Conservation (phyloP, 1,284 basidiomycete genomes). For the Naganishia albida region DNA sequence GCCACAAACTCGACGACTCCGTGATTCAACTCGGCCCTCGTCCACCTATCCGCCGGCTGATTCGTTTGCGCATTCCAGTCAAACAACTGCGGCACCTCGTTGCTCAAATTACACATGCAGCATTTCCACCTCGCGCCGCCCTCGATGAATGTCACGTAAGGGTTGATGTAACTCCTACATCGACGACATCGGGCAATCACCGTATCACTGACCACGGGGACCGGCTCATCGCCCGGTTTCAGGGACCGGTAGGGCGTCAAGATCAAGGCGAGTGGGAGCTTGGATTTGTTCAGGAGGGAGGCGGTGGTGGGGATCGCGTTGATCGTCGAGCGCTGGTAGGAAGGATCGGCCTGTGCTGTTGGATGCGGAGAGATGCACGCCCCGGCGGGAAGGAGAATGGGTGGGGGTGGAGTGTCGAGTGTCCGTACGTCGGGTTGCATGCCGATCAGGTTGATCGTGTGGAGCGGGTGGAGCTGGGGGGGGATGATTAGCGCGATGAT, state of each 20-base stretch:
- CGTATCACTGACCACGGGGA: slow-evolving; percentile 87
- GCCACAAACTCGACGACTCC: slow-evolving; percentile 95
- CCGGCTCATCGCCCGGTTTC: slow-evolving; percentile 62
- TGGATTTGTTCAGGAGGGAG: slow-evolving; percentile 86
- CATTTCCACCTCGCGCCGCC: slow-evolving; percentile 99
- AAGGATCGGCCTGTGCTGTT: slow-evolving; percentile 76
- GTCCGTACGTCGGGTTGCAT: slow-evolving; percentile 86
- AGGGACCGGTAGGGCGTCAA: slow-evolving; percentile 89
- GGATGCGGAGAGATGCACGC: slow-evolving; percentile 64
- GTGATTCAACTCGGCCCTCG: slow-evolving; percentile 88
- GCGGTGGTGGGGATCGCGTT: slow-evolving; percentile 93
- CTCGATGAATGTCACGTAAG: slow-evolving; percentile 97
- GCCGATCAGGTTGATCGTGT: slow-evolving; percentile 81
- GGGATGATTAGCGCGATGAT: slow-evolving; percentile 44
- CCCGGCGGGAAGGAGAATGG: slow-evolving; percentile 81
- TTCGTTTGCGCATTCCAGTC: slow-evolving; percentile 96
- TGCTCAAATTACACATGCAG: slow-evolving; percentile 98
- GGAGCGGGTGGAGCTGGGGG: slow-evolving; percentile 75
- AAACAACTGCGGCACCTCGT: slow-evolving; percentile 97
- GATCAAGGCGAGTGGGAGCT: slow-evolving; percentile 87
- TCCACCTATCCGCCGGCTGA: slow-evolving; percentile 93
- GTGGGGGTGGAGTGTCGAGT: slow-evolving; percentile 77
- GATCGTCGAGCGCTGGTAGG: slow-evolving; percentile 89
- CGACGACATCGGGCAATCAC: slow-evolving; percentile 96
- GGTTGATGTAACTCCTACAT: slow-evolving; percentile 98